Evolutionary conservation across 306 rosid genomes (phyloP).

Genomic region (Lathyrus tuberosus): DNA sequence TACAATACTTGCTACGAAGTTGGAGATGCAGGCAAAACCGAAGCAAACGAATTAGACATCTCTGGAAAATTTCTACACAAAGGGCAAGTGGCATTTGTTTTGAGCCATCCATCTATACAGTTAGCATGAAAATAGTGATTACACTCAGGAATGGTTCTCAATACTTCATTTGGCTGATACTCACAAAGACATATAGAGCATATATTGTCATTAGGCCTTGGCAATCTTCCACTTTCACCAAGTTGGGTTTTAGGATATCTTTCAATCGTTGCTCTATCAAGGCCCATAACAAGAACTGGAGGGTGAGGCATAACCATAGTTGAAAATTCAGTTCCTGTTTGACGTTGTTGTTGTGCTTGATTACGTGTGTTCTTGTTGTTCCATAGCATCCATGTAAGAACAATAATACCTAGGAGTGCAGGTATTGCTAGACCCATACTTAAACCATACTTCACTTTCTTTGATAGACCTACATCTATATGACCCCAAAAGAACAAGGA

Average conservation of each 20-base stretch:
- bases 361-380: not conserved
- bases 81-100: conserved; percentile 50
- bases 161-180: conserved; percentile 61
- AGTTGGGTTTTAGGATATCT: conserved; percentile 60
- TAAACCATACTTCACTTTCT: conserved; percentile 55
- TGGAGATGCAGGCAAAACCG: conserved; percentile 14
- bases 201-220: conserved; percentile 54
- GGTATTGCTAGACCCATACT: conserved; percentile 58
- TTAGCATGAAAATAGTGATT: conserved; percentile 66
- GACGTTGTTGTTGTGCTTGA: conserved; percentile 33
- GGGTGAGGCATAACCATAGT: conserved; percentile 21
- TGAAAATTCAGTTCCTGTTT: conserved; percentile 13
- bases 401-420: conserved; percentile 44
- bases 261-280: conserved; percentile 58
- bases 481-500: not conserved
- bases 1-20: conserved; percentile 1
- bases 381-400: conserved; percentile 41
- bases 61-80: conserved; percentile 39
- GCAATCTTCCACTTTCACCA: conserved; percentile 60
- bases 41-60: not conserved
- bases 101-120: conserved; percentile 78
- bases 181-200: conserved; percentile 74
- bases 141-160: conserved; percentile 71
- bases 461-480: conserved; percentile 45
- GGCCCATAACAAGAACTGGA: conserved; percentile 41